phyloP scores from a whole-genome alignment of 2,329 filamentous ascomycete species.

The Aspergillus pseudotamarii region DNA sequence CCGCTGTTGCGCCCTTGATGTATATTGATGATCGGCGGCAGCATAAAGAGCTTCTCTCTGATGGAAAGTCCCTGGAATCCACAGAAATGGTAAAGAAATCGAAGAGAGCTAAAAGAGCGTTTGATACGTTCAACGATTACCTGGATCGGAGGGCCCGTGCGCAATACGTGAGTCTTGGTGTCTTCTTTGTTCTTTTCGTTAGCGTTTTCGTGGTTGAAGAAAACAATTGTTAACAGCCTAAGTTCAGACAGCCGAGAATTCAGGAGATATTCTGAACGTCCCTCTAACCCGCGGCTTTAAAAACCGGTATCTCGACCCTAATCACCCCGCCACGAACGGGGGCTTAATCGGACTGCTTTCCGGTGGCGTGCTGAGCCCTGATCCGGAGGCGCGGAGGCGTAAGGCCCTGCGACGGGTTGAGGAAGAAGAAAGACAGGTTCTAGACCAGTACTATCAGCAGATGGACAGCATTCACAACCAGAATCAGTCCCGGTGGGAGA shows the following conservation, averaged over 20 bases:
- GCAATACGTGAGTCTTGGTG: neutral
- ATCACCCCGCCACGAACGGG: conserved; percentile 52
- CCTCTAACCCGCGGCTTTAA: conserved; percentile 33
- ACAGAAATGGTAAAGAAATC: neutral
- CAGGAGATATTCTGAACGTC: neutral
- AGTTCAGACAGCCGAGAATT: neutral
- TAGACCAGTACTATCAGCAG: neutral
- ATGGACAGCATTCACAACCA: neutral
- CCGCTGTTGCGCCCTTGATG: neutral
- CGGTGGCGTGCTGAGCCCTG: conserved; percentile 36
- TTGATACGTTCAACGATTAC: neutral
- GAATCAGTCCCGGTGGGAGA: neutral
- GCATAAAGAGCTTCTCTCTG: neutral
- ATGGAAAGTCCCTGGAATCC: too few relatives aligned
- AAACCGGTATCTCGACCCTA: conserved; percentile 54
- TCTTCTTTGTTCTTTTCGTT: too few relatives aligned
- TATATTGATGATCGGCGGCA: neutral
- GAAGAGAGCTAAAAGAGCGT: neutral
- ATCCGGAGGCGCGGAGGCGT: neutral
- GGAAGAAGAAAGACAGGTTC: neutral
- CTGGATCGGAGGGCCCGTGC: neutral
- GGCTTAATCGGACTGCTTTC: conserved; percentile 49
- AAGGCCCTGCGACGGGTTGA: neutral
- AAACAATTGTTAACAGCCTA: neutral
- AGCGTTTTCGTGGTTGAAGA: too few relatives aligned